A percentile compares a stretch with the other conserved stretches of the same genome.
Evolutionary conservation across 192 early-diverging fungal species (phyloP).

Genomic region (Coemansia javaensis): DNA sequence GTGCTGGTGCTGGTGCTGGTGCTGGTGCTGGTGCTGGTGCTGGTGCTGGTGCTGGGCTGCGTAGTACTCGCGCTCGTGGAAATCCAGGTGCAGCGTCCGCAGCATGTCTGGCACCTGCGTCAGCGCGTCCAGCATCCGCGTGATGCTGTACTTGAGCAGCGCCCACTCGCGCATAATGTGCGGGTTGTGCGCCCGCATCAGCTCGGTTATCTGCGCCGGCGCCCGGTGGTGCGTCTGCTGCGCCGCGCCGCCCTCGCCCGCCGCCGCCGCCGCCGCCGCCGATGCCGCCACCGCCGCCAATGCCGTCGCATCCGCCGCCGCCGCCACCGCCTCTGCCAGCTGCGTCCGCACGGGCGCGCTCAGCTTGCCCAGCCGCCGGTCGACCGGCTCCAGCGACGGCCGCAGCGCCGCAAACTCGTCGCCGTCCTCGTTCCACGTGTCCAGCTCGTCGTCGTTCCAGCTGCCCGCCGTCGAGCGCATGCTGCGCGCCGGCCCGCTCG

Average conservation of each 20-base stretch:
- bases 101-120: slow-evolving; percentile 47
- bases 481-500: neutral
- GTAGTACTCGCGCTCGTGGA: slow-evolving; percentile 27
- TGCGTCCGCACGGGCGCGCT: slow-evolving; percentile 25
- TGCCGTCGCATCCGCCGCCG: too few relatives aligned
- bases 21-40: too few relatives aligned
- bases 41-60: slow-evolving; percentile 4
- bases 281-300: too few relatives aligned
- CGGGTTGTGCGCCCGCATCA: slow-evolving; percentile 40
- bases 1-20: too few relatives aligned
- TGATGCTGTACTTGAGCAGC: slow-evolving; percentile 35
- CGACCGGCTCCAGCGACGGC: slow-evolving; percentile 20
- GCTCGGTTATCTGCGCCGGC: slow-evolving; percentile 26
- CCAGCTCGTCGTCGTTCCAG: slow-evolving; percentile 8
- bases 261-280: too few relatives aligned
- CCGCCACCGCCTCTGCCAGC: too few relatives aligned
- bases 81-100: slow-evolving; percentile 38
- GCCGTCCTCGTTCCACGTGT: slow-evolving; percentile 4
- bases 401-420: slow-evolving; percentile 29
- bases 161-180: slow-evolving; percentile 38
- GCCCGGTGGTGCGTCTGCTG: neutral
- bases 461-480: neutral
- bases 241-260: slow-evolving; percentile 1
- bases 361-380: slow-evolving; percentile 22
- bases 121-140: slow-evolving; percentile 41